Base-by-base conservation (phyloP, 176 grass and related monocot genomes). In the Aechmea fasciata region DNA sequence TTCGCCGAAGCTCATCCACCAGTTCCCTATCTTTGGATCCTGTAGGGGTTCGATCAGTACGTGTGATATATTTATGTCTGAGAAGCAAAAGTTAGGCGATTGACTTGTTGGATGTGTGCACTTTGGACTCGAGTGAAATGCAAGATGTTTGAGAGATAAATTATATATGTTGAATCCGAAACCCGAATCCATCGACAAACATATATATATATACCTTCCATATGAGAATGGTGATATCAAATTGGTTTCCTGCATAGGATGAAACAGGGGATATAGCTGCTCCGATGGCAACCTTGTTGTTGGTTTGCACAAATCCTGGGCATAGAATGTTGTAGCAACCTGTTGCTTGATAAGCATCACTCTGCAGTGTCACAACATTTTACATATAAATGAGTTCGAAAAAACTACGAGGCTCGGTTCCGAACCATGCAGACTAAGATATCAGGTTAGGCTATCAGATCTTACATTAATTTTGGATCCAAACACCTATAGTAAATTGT, bases 261-360 rank as follows among this genome's bases (percentile, higher is more conserved):
- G 92, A 96, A 1, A 91, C 70, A 10, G 92, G 92, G 13, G 83
- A 92, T 64, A 96, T 92, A n/a, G 92, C 82, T 0, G 92, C 92
- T 53, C 92, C 92, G 63, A 96, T 92, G 66, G 92, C 92, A 49
- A 96, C 87, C 64, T 75, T 72, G 13, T 78, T 81, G 81, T 87
- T 82, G 8, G 85, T 92, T 75, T 96, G 92, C 75, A 96, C 84
- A 71, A 96, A 96, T 6, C 92, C 92, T 57, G 89, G 81, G 76
- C 92, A 96, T 12, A 92, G 69, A 9, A 90, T 79, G 78, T 96
- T 96, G 81, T 96, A 96, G 83, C 92, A 96, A 0, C 92, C 92
- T 1, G 92, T 96, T 5, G 88, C 92, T 85, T 83, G 88, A 65
- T 96, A 96, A 0, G 88, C 86, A 76, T 96, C 92, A 47, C 83